Evolutionary conservation across 768 basidiomycete species (phyloP), one percentile per base, ranked within the genome.

Genomic region (Trichaptum fuscoviolaceum): DNA sequence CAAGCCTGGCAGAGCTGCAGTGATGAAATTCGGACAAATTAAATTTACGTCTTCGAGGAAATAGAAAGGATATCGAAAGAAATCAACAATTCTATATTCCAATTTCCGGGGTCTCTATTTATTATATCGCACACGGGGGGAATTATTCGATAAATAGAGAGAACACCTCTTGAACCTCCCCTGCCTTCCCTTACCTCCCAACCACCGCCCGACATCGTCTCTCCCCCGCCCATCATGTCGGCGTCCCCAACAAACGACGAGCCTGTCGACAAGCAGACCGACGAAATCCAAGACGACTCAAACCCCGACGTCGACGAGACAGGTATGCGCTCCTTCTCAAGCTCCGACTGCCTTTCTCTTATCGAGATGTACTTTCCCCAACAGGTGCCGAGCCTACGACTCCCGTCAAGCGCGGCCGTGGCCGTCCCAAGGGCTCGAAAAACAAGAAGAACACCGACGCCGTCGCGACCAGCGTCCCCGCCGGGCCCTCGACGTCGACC

Each of bases 381-480:
- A 75, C 79, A 68, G 73, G 77, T 80, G 66, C 75, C 79, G 68
- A 74, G 64, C 70, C 69, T 42, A 72, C 77, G 67, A 71, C 77
- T 59, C 81, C 85, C 57, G 71, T 74, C 68, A 95, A 93, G 81
- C 88, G 94, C 72, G 87, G 91, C 73, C 85, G 95, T 61, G 95
- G 95, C 64, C 87, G 95, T 70, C 95, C 95, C 68, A 93, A 89
- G 76, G 94, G 94, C 71, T 92, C 91, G 77, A 95, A 92, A 80
- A 87, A 87, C 78, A 87, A 85, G 81, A 84, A 83, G 73, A 76
- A 74, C 70, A 73, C 75, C 74, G 78, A 73, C 67, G 69, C 77
- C 52, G 70, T 76, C 65, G 67, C 74, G 17, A 70, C 76, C 34
- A 68, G 73, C 63, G 69, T 71, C n/a, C 69, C 67, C 61, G 70